A percentile compares a stretch with the other conserved stretches of the same genome.
Conservation (phyloP, 495 filamentous ascomycete genomes). For the Talaromyces nanjingensis region DNA sequence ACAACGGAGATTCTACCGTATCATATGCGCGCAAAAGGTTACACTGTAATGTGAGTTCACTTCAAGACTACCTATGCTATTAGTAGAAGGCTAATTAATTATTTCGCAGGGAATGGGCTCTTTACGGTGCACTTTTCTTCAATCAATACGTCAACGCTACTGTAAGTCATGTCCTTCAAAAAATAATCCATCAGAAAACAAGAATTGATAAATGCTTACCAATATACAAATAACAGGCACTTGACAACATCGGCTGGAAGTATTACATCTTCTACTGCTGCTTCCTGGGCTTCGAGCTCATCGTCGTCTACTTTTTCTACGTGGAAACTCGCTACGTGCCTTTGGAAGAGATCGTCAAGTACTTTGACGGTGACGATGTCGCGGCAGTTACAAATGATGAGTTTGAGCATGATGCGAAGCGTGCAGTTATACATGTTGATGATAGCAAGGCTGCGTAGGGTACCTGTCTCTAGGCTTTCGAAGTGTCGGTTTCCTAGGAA, state of each 20-base stretch:
- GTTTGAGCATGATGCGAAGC: conserved; percentile 1
- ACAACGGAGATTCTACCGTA: conserved; percentile 60
- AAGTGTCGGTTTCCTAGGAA: neutral
- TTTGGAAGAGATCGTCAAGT: conserved; percentile 57
- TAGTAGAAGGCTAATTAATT: neutral
- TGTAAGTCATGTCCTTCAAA: conserved; percentile 35
- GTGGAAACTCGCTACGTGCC: conserved; percentile 57
- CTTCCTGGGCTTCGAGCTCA: conserved; percentile 50
- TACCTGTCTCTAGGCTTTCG: neutral
- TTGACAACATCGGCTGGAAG: conserved; percentile 46
- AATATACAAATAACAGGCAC: conserved; percentile 47
- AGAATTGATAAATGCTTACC: conserved; percentile 11
- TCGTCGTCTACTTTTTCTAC: conserved; percentile 56
- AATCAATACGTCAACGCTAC: conserved; percentile 49
- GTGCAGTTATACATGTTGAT: neutral
- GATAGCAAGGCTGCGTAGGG: neutral
- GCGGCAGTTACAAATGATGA: conserved; percentile 24
- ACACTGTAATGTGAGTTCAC: neutral
- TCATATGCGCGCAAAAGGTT: conserved; percentile 57
- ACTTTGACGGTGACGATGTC: conserved; percentile 53
- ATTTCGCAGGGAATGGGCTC: neutral
- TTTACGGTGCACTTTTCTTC: conserved; percentile 49
- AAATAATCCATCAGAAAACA: neutral
- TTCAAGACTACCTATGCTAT: neutral
- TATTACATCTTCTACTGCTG: conserved; percentile 53